phyloP scores from a whole-genome alignment of 495 filamentous ascomycete genomes.

The Penicillium diatomitis region DNA sequence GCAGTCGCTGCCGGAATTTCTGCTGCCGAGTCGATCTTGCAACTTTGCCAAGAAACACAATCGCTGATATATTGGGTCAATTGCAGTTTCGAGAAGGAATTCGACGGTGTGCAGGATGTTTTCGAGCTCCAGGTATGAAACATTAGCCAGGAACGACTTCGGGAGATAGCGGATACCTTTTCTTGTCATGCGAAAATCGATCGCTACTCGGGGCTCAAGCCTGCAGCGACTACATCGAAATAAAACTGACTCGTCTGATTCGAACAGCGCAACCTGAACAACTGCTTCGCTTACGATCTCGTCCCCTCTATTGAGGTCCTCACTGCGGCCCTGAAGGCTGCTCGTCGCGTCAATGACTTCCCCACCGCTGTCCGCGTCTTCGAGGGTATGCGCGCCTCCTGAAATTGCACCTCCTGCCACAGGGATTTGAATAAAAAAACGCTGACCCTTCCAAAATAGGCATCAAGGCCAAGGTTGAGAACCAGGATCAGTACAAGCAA shows the following conservation, averaged over 20 bases:
- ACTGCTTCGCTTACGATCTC: conserved; percentile 99
- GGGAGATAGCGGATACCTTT: neutral
- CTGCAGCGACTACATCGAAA: neutral
- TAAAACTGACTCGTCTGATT: neutral
- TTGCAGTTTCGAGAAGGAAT: conserved; percentile 96
- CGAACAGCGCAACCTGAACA: conserved; percentile 92
- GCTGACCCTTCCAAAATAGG: conserved; percentile 43
- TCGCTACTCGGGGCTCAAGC: neutral
- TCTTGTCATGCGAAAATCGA: conserved; percentile 5
- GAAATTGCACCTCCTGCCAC: neutral
- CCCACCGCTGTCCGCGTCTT: conserved; percentile 96
- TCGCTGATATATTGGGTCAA: conserved; percentile 17
- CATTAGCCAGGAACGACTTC: neutral
- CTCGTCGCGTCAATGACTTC: conserved; percentile 95
- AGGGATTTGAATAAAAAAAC: neutral
- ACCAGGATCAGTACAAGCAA: conserved; percentile 92
- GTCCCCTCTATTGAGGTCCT: conserved; percentile 91
- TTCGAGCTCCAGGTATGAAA: conserved; percentile 94
- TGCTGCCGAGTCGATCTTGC: neutral
- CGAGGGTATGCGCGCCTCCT: conserved; percentile 58
- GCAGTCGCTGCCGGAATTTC: conserved; percentile 5
- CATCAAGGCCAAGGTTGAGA: conserved; percentile 99
- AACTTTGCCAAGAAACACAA: neutral
- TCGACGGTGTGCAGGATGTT: conserved; percentile 93
- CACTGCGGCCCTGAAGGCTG: conserved; percentile 81